Percentiles rank a stretch among this genome's conserved stretches.
Conservation (phyloP, 768 basidiomycete species). For the Mycena olivaceomarginata region DNA sequence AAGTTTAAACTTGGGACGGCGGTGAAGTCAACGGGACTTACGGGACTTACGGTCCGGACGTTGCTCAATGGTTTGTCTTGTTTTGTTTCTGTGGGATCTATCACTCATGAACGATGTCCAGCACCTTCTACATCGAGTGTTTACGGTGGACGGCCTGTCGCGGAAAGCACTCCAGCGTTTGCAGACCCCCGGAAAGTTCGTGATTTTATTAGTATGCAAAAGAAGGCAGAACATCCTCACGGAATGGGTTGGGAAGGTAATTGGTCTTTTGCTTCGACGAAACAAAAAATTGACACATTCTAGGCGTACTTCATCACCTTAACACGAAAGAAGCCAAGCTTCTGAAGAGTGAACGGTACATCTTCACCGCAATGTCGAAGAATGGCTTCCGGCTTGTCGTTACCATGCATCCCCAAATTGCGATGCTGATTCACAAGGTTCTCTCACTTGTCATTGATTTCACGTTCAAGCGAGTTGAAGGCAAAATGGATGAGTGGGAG, state of each 20-base stretch:
- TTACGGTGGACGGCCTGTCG: no score
- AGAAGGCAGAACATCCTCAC: slow-evolving; percentile 3
- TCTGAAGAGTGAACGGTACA: slow-evolving; percentile 2
- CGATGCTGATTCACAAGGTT: slow-evolving; percentile 29
- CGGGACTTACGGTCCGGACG: slow-evolving; percentile 21
- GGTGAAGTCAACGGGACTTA: neutral
- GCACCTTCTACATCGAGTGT: neutral
- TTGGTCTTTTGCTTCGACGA: neutral
- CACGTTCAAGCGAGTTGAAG: slow-evolving; percentile 47
- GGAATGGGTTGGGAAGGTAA: slow-evolving; percentile 31
- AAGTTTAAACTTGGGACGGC: neutral
- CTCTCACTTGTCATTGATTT: slow-evolving; percentile 39
- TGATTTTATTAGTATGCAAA: neutral
- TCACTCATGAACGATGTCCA: neutral
- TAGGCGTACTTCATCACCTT: neutral
- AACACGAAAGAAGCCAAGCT: neutral
- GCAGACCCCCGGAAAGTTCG: slow-evolving; percentile 1
- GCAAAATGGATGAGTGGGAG: slow-evolving; percentile 46
- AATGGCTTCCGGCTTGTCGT: slow-evolving; percentile 11
- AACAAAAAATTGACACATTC: neutral
- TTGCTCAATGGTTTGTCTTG: slow-evolving; percentile 15
- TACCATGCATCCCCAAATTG: slow-evolving; percentile 17
- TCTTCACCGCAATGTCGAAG: neutral
- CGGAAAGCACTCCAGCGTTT: neutral
- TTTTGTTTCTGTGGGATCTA: neutral